Evolutionary conservation across 1,139 yeast genomes (phyloP).

Genomic region (Scheffersomyces segobiensis): DNA sequence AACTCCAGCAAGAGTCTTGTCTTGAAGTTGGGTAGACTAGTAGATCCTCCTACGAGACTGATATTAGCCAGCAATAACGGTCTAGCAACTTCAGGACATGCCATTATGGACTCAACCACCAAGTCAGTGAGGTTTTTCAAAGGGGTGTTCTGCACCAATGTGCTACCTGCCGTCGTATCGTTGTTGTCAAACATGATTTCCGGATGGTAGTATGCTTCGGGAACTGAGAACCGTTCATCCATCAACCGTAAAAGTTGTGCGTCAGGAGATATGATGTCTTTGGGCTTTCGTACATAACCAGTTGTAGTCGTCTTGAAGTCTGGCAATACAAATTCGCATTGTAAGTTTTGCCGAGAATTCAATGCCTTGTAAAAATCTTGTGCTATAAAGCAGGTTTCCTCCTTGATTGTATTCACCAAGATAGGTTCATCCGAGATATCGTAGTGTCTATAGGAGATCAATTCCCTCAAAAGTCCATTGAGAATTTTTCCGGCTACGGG

Average conservation of each 20-base stretch:
- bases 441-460: conserved; percentile 87
- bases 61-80: conserved; percentile 83
- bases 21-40: conserved; percentile 67
- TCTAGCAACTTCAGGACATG: conserved; percentile 72
- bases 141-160: conserved; percentile 52
- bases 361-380: conserved; percentile 62
- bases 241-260: conserved; percentile 66
- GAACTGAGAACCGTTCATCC: conserved; percentile 86
- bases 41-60: conserved; percentile 79
- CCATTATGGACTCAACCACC: conserved; percentile 66
- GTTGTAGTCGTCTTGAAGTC: conserved; percentile 78
- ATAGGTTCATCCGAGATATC: conserved; percentile 91
- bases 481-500: conserved; percentile 85
- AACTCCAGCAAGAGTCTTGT: conserved; percentile 61
- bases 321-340: conserved; percentile 76
- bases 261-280: conserved; percentile 33
- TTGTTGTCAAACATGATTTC: conserved; percentile 55
- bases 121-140: conserved; percentile 73
- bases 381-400: conserved; percentile 74
- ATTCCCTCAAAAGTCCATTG: conserved; percentile 79
- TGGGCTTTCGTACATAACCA: conserved; percentile 57
- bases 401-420: conserved; percentile 82
- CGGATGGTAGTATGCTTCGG: conserved; percentile 87
- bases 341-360: conserved; percentile 25
- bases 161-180: conserved; percentile 26